A percentile compares a stretch with the other conserved stretches of the same genome.
These are phyloP conservation scores for Rutidosis leptorrhynchoides DNA, from an alignment of 129 eudicot species.

Conservation along the genomic window DNA sequence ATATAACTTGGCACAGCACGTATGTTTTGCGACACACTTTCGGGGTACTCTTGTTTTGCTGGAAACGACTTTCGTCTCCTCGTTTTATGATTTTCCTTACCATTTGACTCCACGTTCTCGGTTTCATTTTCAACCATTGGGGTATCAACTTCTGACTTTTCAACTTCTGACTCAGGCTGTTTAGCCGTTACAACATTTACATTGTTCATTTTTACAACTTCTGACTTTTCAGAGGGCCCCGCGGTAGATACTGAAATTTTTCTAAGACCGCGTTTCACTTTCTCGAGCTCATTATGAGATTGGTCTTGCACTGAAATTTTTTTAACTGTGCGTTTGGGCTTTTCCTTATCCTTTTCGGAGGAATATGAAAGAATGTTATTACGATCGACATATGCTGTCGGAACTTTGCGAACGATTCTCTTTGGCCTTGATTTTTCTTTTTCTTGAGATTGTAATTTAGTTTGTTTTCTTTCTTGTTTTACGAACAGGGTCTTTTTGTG, in stretches of 20 bases:
- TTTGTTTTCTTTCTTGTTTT: slow-evolving; percentile 49
- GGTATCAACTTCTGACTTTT: slow-evolving; percentile 37
- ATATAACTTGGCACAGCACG: slow-evolving; percentile 79
- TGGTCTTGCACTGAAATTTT: slow-evolving; percentile 55
- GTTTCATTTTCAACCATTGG: slow-evolving; percentile 25
- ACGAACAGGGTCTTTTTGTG: slow-evolving; percentile 38
- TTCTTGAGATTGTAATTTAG: slow-evolving; percentile 36
- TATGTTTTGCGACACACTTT: slow-evolving; percentile 52
- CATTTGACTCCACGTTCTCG: slow-evolving; percentile 42
- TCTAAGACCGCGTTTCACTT: slow-evolving; percentile 61
- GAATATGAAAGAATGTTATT: slow-evolving; percentile 27
- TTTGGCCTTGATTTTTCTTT: slow-evolving; percentile 45
- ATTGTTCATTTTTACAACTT: slow-evolving; percentile 38
- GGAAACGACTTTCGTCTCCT: slow-evolving; percentile 74
- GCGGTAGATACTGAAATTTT: slow-evolving; percentile 50
- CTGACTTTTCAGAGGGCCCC: slow-evolving; percentile 38
- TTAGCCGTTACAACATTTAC: slow-evolving; percentile 17
- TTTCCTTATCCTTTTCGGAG: slow-evolving; percentile 56
- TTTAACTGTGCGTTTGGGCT: slow-evolving; percentile 55
- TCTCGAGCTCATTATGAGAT: slow-evolving; percentile 69
- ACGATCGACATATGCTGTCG: slow-evolving; percentile 36
- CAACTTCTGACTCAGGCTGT: slow-evolving; percentile 37
- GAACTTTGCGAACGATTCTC: slow-evolving; percentile 46
- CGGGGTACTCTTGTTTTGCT: slow-evolving; percentile 53
- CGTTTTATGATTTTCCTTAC: slow-evolving; percentile 59